phyloP scores from a whole-genome alignment of 345 rosid genomes.

The Acer campestre region DNA sequence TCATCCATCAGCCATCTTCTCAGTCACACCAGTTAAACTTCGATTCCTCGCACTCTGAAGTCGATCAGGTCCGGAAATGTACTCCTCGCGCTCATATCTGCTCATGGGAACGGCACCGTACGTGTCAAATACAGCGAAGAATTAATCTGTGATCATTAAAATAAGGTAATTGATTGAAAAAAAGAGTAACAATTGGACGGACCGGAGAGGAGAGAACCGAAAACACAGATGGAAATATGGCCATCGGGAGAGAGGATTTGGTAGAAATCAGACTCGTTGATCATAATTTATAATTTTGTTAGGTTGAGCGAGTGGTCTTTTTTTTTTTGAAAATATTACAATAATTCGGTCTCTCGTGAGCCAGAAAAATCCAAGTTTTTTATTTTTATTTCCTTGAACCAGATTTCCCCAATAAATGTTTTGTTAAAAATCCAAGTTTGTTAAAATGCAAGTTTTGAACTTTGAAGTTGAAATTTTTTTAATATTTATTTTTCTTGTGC shows the following conservation, averaged over 20 bases:
- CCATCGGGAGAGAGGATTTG: slow-evolving; percentile 54
- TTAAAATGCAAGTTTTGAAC: neutral
- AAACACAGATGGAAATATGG: slow-evolving; percentile 83
- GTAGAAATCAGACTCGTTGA: slow-evolving; percentile 64
- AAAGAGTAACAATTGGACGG: slow-evolving; percentile 6
- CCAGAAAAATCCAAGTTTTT: slow-evolving; percentile 16
- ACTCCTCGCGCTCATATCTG: slow-evolving; percentile 86
- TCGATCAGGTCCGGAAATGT: slow-evolving; percentile 80
- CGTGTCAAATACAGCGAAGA: neutral
- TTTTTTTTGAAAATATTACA: too few species aligned
- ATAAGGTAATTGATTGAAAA: neutral
- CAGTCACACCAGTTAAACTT: too few species aligned
- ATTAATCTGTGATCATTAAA: neutral
- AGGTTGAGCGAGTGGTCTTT: neutral
- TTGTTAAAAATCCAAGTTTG: slow-evolving; percentile 13
- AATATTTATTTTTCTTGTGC: neutral
- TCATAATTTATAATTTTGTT: slow-evolving; percentile 4
- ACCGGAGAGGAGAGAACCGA: slow-evolving; percentile 97
- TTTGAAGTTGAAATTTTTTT: slow-evolving; percentile 12
- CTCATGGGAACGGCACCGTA: neutral
- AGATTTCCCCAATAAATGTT: slow-evolving; percentile 15
- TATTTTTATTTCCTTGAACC: slow-evolving; percentile 13
- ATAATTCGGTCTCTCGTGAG: slow-evolving; percentile 4
- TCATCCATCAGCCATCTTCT: too few species aligned
- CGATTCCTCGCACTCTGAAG: too few species aligned